Percentiles rank a stretch among this genome's conserved stretches.
These are phyloP conservation scores for Trichoderma gamsii DNA, from an alignment of 495 filamentous ascomycete species.

Conservation along the genomic window DNA sequence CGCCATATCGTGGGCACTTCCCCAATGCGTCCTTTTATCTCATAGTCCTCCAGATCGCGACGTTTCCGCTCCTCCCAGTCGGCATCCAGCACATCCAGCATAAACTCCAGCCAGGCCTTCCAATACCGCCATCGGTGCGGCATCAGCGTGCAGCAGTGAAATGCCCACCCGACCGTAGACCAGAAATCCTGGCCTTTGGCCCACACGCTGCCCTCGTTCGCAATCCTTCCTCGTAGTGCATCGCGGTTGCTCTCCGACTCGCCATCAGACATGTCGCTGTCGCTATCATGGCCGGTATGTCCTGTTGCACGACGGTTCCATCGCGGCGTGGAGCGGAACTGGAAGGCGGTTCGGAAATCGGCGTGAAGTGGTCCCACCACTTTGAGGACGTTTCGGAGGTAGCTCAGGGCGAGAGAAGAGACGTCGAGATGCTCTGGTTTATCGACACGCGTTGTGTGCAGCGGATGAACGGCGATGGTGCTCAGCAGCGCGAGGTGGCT, in stretches of 20 bases:
- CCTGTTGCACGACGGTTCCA: slow-evolving; percentile 9
- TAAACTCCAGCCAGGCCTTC: slow-evolving; percentile 73
- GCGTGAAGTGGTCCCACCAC: slow-evolving; percentile 39
- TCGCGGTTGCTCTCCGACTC: slow-evolving; percentile 36
- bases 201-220: slow-evolving; percentile 63
- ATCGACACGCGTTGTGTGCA: slow-evolving; percentile 47
- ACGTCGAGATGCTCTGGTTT: slow-evolving; percentile 31
- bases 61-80: slow-evolving; percentile 61
- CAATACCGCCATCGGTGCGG: slow-evolving; percentile 72
- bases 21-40: not conserved
- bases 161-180: slow-evolving; percentile 85
- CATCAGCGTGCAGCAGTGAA: slow-evolving; percentile 76
- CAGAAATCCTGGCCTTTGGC: slow-evolving; percentile 75
- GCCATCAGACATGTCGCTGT: slow-evolving; percentile 24
- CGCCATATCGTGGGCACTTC: slow-evolving; percentile 28
- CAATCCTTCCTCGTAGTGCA: slow-evolving; percentile 47
- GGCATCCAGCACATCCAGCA: slow-evolving; percentile 68
- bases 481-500: slow-evolving; percentile 60
- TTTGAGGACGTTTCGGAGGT: slow-evolving; percentile 35
- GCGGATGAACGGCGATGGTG: slow-evolving; percentile 65
- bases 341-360: slow-evolving; percentile 33
- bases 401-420: slow-evolving; percentile 34
- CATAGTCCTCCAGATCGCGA: slow-evolving; percentile 23
- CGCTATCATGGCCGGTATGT: slow-evolving; percentile 11
- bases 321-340: slow-evolving; percentile 19